Percentiles rank a stretch among this genome's conserved stretches.
Evolutionary conservation across 139 green algal genomes (phyloP).

Genomic region (Coccomyxa sp.): DNA sequence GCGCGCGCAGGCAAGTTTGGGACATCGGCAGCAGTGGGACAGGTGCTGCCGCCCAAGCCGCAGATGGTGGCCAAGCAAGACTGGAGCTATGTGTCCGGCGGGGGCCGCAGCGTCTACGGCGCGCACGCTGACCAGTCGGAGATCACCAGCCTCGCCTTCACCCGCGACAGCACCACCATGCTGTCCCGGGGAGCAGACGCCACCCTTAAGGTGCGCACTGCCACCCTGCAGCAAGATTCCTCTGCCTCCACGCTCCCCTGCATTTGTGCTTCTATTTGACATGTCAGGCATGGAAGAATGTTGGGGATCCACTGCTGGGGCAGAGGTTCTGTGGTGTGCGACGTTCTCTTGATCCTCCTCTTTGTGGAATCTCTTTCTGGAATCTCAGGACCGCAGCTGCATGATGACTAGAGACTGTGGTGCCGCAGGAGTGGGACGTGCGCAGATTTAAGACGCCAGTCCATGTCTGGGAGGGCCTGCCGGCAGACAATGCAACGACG

Average conservation of each 20-base stretch:
- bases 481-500: slow-evolving; percentile 47
- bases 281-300: too few relatives aligned
- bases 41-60: slow-evolving; percentile 53
- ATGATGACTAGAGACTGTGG: too few relatives aligned
- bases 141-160: slow-evolving; percentile 78
- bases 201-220: slow-evolving; percentile 72
- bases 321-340: too few relatives aligned
- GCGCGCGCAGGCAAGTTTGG: slow-evolving; percentile 71
- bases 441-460: slow-evolving; percentile 76
- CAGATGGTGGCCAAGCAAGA: slow-evolving; percentile 73
- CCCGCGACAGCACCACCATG: slow-evolving; percentile 58
- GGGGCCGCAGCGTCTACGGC: slow-evolving; percentile 8
- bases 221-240: background rate
- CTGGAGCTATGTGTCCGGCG: slow-evolving; percentile 68
- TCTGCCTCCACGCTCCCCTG: background rate
- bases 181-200: slow-evolving; percentile 72
- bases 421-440: slow-evolving; percentile 57
- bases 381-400: too few relatives aligned
- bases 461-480: slow-evolving; percentile 50
- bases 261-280: slow-evolving; percentile 43
- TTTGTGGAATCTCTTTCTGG: too few relatives aligned
- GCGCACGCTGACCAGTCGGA: slow-evolving; percentile 59
- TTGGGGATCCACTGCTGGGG: too few relatives aligned
- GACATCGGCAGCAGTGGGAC: slow-evolving; percentile 58
- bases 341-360: too few relatives aligned